A percentile compares a stretch with the other conserved stretches of the same genome.
Evolutionary conservation across 2,329 filamentous ascomycete species (phyloP).

Genomic region (Saccharata proteae): DNA sequence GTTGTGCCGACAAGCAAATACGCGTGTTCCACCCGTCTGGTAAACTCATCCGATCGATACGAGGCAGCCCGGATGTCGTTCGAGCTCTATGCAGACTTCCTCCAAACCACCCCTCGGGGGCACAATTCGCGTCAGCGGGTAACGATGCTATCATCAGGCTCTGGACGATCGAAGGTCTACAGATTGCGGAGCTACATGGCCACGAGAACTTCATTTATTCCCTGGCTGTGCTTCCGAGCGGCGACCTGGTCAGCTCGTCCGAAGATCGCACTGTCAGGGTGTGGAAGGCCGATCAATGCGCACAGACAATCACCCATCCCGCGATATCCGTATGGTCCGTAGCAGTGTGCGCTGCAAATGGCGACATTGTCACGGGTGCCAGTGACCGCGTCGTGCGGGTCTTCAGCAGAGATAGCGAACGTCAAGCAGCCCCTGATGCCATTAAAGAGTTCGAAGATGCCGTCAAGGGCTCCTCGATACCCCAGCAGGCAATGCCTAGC

Average conservation of each 20-base stretch:
- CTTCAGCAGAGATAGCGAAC: conserved; percentile 62
- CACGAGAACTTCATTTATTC: conserved; percentile 96
- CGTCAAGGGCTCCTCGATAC: conserved; percentile 73
- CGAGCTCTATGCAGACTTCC: conserved; percentile 81
- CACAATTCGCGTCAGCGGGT: conserved; percentile 87
- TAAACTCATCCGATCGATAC: conserved; percentile 50
- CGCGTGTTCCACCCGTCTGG: conserved; percentile 63
- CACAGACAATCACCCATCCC: conserved; percentile 94
- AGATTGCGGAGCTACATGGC: conserved; percentile 66
- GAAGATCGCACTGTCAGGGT: conserved; percentile 89
- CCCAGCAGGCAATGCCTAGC: conserved; percentile 62
- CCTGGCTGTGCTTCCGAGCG: conserved; percentile 62
- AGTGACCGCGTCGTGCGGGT: conserved; percentile 79
- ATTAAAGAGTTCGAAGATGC: conserved; percentile 68
- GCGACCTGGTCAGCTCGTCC: conserved; percentile 80
- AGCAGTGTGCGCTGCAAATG: conserved; percentile 66
- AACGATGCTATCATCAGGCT: conserved; percentile 84
- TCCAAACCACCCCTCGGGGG: conserved; percentile 61
- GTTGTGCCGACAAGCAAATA: conserved; percentile 80
- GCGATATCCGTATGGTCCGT: conserved; percentile 95
- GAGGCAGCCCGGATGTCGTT: conserved; percentile 69
- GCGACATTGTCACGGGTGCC: conserved; percentile 86
- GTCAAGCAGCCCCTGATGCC: conserved; percentile 56
- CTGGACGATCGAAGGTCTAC: conserved; percentile 70
- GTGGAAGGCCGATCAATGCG: conserved; percentile 71